Evolutionary conservation across 2,329 filamentous ascomycete genomes (phyloP).

Genomic region (Tolypocladium capitatum): DNA sequence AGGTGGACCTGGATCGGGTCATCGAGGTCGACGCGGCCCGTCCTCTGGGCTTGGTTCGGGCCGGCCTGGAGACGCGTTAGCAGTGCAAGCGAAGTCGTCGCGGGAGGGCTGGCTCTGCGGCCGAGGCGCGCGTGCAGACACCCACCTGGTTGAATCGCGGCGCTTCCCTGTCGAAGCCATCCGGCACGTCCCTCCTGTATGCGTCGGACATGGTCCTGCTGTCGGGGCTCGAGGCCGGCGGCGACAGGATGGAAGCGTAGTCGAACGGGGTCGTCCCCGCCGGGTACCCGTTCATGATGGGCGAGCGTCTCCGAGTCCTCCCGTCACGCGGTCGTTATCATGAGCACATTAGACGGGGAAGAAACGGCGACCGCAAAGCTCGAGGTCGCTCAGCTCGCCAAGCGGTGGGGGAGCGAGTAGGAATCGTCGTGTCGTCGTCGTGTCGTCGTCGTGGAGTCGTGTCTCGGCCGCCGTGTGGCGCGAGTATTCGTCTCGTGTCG

Average conservation of each 20-base stretch:
- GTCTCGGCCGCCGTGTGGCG: not conserved
- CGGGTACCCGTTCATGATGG: slow-evolving; percentile 27
- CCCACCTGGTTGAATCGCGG: slow-evolving; percentile 45
- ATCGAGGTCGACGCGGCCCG: slow-evolving; percentile 45
- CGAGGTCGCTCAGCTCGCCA: slow-evolving; percentile 4
- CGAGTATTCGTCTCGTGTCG: not conserved
- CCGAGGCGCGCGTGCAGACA: slow-evolving; percentile 2
- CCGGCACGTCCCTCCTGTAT: slow-evolving; percentile 35
- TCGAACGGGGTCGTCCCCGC: slow-evolving; percentile 21
- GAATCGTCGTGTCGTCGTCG: not conserved
- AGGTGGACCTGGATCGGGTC: slow-evolving; percentile 78
- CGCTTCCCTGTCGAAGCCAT: slow-evolving; percentile 23
- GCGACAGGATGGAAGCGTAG: slow-evolving; percentile 18
- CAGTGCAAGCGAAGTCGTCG: not conserved
- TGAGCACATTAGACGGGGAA: slow-evolving; percentile 10
- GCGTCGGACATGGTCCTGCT: slow-evolving; percentile 42
- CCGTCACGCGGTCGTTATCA: slow-evolving; percentile 8
- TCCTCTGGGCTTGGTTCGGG: slow-evolving; percentile 37
- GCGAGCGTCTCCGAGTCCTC: slow-evolving; percentile 2
- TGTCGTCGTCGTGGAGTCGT: not conserved
- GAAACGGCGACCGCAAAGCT: slow-evolving; percentile 1
- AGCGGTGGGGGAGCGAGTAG: not conserved
- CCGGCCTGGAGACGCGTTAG: slow-evolving; percentile 29
- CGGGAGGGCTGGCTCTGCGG: not conserved
- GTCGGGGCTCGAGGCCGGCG: slow-evolving; percentile 23